These are phyloP conservation scores for Chalciporus piperatus DNA, from an alignment of 768 basidiomycete species.

Conservation along the genomic window DNA sequence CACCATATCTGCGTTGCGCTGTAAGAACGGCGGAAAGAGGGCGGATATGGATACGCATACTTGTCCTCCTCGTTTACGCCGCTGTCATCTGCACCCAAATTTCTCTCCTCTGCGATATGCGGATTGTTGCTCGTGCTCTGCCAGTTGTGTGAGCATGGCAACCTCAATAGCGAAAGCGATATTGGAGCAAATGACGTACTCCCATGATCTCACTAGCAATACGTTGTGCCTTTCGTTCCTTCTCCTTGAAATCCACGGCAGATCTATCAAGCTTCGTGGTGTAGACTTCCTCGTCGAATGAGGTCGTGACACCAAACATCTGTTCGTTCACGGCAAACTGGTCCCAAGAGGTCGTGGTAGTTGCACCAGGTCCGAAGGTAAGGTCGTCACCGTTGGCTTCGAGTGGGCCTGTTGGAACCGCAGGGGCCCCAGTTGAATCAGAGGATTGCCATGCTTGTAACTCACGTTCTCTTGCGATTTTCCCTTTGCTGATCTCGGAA, in stretches of 20 bases:
- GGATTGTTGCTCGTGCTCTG: conserved; percentile 68
- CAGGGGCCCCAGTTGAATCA: conserved; percentile 31
- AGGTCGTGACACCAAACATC: conserved; percentile 87
- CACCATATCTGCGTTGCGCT: conserved; percentile 66
- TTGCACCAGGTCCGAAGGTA: conserved; percentile 61
- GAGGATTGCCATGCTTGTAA: conserved; percentile 72
- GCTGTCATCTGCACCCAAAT: conserved; percentile 59
- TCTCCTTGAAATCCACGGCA: conserved; percentile 83
- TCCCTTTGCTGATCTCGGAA: conserved; percentile 68
- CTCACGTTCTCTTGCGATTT: conserved; percentile 62
- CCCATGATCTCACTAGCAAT: conserved; percentile 90
- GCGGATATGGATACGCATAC: conserved; percentile 43
- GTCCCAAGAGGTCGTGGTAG: conserved; percentile 65
- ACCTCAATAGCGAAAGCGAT: conserved; percentile 3
- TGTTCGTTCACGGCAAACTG: conserved; percentile 93
- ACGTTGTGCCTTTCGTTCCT: conserved; percentile 81
- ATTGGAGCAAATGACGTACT: conserved; percentile 43
- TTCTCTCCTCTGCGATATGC: conserved; percentile 89
- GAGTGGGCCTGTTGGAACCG: conserved; percentile 23
- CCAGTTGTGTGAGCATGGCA: conserved; percentile 10
- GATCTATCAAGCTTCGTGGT: conserved; percentile 89
- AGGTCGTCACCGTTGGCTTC: conserved; percentile 53
- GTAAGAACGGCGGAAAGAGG: conserved; percentile 22
- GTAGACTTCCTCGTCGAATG: conserved; percentile 91
- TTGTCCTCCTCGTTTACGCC: conserved; percentile 94